phyloP scores from a whole-genome alignment of 148 eudicot genomes.

The Rhododendron mucronatum region DNA sequence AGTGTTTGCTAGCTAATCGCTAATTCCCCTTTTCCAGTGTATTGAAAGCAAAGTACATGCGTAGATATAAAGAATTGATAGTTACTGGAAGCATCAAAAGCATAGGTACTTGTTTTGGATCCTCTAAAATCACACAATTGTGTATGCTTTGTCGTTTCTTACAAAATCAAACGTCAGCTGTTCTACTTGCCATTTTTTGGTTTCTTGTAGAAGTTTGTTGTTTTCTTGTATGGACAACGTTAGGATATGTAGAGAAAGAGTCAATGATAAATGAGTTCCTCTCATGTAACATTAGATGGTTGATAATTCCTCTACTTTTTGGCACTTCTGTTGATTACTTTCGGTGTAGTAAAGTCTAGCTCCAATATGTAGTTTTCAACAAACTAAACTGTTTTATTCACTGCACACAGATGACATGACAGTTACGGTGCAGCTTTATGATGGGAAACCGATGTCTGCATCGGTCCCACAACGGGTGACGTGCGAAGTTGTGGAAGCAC shows the following conservation, averaged over 20 bases:
- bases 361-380: background rate
- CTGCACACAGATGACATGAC: constrained; percentile 76
- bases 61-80: background rate
- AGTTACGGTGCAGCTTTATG: constrained; percentile 60
- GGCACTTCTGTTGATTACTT: background rate
- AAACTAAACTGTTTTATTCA: background rate
- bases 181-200: background rate
- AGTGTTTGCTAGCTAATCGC: background rate
- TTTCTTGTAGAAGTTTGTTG: background rate
- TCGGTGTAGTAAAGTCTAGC: background rate
- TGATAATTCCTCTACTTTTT: background rate
- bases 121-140: background rate
- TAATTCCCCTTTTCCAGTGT: background rate
- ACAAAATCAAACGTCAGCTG: background rate
- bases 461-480: constrained; percentile 82
- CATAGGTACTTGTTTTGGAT: background rate
- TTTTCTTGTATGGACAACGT: background rate
- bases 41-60: background rate
- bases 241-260: too few relatives aligned
- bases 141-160: background rate
- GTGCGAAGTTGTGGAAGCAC: constrained; percentile 85
- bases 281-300: background rate
- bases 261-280: background rate
- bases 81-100: constrained; percentile 1
- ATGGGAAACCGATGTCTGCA: constrained; percentile 77